These are phyloP conservation scores for Lentinus brumalis DNA, from an alignment of 768 basidiomycete genomes.

Conservation along the genomic window DNA sequence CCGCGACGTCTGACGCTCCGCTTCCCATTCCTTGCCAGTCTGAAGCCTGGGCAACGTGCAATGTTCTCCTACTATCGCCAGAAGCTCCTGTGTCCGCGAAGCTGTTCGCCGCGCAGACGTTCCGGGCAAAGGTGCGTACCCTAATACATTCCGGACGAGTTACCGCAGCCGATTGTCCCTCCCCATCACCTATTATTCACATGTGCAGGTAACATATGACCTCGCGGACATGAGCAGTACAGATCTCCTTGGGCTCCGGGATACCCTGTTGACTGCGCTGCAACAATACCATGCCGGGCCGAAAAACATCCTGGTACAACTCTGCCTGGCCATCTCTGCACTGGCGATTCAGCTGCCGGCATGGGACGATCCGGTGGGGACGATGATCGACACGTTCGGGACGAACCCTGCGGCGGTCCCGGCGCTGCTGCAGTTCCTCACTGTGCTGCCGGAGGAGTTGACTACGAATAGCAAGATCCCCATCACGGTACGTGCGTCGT, in stretches of 20 bases:
- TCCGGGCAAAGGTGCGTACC: constrained; percentile 82
- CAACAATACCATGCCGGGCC: constrained; percentile 75
- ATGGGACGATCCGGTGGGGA: constrained; percentile 81
- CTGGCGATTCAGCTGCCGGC: constrained; percentile 86
- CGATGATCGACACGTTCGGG: constrained; percentile 85
- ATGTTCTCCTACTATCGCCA: constrained; percentile 81
- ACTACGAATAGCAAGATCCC: constrained; percentile 84
- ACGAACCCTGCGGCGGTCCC: constrained; percentile 82
- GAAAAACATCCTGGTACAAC: constrained; percentile 81
- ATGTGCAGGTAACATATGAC: constrained; percentile 87
- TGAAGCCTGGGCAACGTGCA: constrained; percentile 96
- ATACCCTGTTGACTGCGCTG: constrained; percentile 82
- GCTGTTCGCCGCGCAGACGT: constrained; percentile 95
- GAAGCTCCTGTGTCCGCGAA: constrained; percentile 81
- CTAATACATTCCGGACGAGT: not conserved
- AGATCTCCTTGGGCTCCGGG: constrained; percentile 77
- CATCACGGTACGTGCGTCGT: constrained; percentile 64
- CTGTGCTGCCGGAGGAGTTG: constrained; percentile 88
- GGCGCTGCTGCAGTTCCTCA: constrained; percentile 85
- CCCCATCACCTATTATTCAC: constrained; percentile 12
- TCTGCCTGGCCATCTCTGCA: constrained; percentile 88
- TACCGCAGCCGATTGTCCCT: not conserved
- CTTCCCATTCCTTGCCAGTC: constrained; percentile 64
- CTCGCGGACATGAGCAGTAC: constrained; percentile 79
- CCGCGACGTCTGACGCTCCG: constrained; percentile 66